Percentiles rank a stretch among this genome's conserved stretches.
phyloP scores from a whole-genome alignment of 2,329 filamentous ascomycete species.

The Fusarium liriodendri region DNA sequence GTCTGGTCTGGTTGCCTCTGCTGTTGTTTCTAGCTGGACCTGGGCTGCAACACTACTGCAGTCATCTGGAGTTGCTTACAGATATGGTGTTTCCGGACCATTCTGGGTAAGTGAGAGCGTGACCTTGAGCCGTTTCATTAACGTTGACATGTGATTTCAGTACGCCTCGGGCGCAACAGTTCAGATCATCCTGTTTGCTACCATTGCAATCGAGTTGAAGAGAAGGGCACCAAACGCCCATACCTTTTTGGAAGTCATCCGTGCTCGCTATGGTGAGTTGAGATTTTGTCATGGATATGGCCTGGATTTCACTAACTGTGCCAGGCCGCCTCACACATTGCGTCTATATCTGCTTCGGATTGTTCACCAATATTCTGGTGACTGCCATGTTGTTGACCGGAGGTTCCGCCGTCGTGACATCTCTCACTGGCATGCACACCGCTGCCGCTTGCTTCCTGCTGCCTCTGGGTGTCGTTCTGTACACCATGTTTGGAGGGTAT shows the following conservation, averaged over 20 bases:
- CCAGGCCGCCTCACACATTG: slow-evolving; percentile 70
- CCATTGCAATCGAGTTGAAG: slow-evolving; percentile 90
- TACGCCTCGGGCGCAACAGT: slow-evolving; percentile 78
- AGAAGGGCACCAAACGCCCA: slow-evolving; percentile 88
- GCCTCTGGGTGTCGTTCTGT: slow-evolving; percentile 76
- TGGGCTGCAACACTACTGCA: slow-evolving; percentile 89
- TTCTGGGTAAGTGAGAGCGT: slow-evolving; percentile 54
- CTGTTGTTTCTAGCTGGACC: slow-evolving; percentile 94
- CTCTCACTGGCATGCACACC: slow-evolving; percentile 62
- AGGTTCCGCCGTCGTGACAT: slow-evolving; percentile 69
- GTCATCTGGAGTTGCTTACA: slow-evolving; percentile 83
- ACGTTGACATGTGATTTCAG: background rate
- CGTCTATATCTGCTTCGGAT: slow-evolving; percentile 84
- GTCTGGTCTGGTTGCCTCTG: slow-evolving; percentile 86
- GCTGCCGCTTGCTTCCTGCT: slow-evolving; percentile 87
- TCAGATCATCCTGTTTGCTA: slow-evolving; percentile 90
- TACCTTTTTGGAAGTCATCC: slow-evolving; percentile 84
- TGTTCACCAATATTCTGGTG: slow-evolving; percentile 88
- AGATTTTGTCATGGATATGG: no score
- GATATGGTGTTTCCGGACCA: slow-evolving; percentile 74
- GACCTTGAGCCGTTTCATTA: background rate
- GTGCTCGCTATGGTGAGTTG: slow-evolving; percentile 74
- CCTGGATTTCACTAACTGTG: background rate
- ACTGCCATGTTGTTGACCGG: slow-evolving; percentile 91
- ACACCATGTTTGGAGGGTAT: slow-evolving; percentile 75